A percentile compares a stretch with the other conserved stretches of the same genome.
phyloP scores from a whole-genome alignment of 1,139 yeast genomes.

The Zygotorulaspora mrakii region DNA sequence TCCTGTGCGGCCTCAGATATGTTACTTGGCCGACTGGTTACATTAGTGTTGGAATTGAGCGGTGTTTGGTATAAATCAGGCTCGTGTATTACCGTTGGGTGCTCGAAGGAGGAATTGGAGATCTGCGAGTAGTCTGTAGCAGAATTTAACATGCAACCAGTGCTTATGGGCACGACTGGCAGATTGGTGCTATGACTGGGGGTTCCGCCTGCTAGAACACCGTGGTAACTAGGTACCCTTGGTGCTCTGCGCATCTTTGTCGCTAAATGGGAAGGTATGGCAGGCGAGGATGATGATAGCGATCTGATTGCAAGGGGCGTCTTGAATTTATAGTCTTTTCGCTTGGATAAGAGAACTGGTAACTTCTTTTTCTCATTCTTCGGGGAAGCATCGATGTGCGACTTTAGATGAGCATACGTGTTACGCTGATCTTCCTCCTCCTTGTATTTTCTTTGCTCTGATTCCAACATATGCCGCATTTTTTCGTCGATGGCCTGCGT shows the following conservation, averaged over 20 bases:
- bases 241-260: conserved; percentile 19
- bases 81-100: conserved; percentile 7
- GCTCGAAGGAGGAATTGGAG: conserved; percentile 8
- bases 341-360: conserved; percentile 33
- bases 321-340: conserved; percentile 26
- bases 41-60: conserved; percentile 13
- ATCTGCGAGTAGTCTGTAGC: conserved; percentile 4
- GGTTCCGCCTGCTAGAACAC: conserved; percentile 23
- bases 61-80: conserved; percentile 25
- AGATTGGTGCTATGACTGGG: conserved; percentile 29
- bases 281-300: conserved; percentile 21
- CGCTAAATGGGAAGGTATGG: conserved; percentile 32
- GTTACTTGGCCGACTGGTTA: conserved; percentile 4
- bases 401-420: conserved; percentile 32
- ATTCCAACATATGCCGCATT: conserved; percentile 28
- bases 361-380: conserved; percentile 27
- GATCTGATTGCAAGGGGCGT: conserved; percentile 30
- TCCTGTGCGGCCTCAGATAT: background rate
- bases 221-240: conserved; percentile 16
- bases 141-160: conserved; percentile 4
- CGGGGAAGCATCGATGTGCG: conserved; percentile 35
- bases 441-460: conserved; percentile 23
- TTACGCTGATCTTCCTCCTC: conserved; percentile 22
- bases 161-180: conserved; percentile 14
- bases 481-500: conserved; percentile 28